Conservation (phyloP, 352 stramenopile species). For the Globisporangium barbulae region DNA sequence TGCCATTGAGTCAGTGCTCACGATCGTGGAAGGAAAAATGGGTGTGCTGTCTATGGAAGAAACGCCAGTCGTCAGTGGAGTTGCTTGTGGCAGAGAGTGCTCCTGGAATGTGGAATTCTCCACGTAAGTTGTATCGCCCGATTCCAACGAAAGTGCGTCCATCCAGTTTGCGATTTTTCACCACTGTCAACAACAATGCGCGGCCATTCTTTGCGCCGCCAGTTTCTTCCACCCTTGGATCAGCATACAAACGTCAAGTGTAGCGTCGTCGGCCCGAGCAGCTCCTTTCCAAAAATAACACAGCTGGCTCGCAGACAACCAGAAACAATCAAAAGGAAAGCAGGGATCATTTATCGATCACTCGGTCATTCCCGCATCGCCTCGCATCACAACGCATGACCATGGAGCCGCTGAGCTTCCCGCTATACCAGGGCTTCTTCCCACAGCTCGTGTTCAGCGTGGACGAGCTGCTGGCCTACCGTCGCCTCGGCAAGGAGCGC, state of each 20-base stretch:
- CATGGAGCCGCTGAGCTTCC: slow-evolving; percentile 49
- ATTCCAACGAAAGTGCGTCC: too few species aligned
- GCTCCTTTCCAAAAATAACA: background rate
- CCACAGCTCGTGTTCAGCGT: slow-evolving; percentile 66
- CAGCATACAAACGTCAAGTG: background rate
- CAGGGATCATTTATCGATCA: background rate
- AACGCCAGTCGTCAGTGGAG: too few species aligned
- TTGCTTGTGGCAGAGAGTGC: too few species aligned
- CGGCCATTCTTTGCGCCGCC: background rate
- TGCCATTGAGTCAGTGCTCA: too few species aligned
- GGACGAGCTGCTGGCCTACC: slow-evolving; percentile 75
- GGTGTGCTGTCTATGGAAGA: too few species aligned
- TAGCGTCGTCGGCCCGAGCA: background rate
- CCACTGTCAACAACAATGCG: too few species aligned
- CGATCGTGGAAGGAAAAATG: too few species aligned
- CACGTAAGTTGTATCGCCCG: too few species aligned
- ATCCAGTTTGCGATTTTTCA: too few species aligned
- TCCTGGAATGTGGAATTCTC: too few species aligned
- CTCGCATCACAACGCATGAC: background rate
- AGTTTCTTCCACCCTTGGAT: slow-evolving; percentile 2
- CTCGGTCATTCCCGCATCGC: background rate
- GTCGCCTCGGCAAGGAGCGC: slow-evolving; percentile 70
- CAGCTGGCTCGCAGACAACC: background rate
- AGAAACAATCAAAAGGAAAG: background rate
- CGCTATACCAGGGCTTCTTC: slow-evolving; percentile 80